Percentiles rank a stretch among this genome's conserved stretches.
phyloP scores from a whole-genome alignment of 768 basidiomycete species.

The Phylloporus rhodoxanthus region DNA sequence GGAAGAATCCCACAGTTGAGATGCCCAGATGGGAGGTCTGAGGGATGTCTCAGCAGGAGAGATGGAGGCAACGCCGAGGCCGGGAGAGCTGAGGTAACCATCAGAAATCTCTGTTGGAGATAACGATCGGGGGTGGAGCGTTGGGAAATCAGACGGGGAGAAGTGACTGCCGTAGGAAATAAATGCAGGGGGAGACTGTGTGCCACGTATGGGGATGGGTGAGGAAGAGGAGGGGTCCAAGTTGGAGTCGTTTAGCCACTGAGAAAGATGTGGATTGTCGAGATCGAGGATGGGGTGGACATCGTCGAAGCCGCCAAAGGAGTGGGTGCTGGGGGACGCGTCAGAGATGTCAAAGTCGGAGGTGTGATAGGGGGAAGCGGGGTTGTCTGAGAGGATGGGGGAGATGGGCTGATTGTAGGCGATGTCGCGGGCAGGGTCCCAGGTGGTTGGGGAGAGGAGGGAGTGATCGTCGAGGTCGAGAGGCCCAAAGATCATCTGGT shows the following conservation, averaged over 20 bases:
- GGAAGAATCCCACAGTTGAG: slow-evolving; percentile 59
- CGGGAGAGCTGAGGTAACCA: slow-evolving; percentile 36
- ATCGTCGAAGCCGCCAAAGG: slow-evolving; percentile 30
- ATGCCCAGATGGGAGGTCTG: slow-evolving; percentile 58
- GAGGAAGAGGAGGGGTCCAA: slow-evolving; percentile 40
- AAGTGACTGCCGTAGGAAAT: slow-evolving; percentile 47
- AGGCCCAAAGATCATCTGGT: slow-evolving; percentile 33
- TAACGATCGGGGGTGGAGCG: slow-evolving; percentile 54
- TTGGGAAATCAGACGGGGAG: slow-evolving; percentile 58
- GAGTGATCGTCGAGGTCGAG: slow-evolving; percentile 30
- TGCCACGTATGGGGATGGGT: slow-evolving; percentile 58
- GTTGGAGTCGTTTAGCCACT: slow-evolving; percentile 65
- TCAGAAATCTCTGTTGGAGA: slow-evolving; percentile 53
- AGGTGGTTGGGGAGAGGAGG: slow-evolving; percentile 23
- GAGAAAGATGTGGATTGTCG: slow-evolving; percentile 39
- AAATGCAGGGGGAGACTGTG: slow-evolving; percentile 43
- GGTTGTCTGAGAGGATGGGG: slow-evolving; percentile 35
- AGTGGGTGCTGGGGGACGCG: slow-evolving; percentile 33
- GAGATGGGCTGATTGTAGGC: slow-evolving; percentile 37
- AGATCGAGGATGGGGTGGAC: slow-evolving; percentile 35
- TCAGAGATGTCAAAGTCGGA: slow-evolving; percentile 39
- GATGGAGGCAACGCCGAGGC: slow-evolving; percentile 47
- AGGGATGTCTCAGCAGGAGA: slow-evolving; percentile 58
- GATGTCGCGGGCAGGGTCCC: slow-evolving; percentile 31
- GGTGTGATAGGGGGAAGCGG: slow-evolving; percentile 36